A percentile compares a stretch with the other conserved stretches of the same genome.
These are phyloP conservation scores for Aspergillus incahuasiensis DNA, from an alignment of 495 filamentous ascomycete species.

Conservation along the genomic window DNA sequence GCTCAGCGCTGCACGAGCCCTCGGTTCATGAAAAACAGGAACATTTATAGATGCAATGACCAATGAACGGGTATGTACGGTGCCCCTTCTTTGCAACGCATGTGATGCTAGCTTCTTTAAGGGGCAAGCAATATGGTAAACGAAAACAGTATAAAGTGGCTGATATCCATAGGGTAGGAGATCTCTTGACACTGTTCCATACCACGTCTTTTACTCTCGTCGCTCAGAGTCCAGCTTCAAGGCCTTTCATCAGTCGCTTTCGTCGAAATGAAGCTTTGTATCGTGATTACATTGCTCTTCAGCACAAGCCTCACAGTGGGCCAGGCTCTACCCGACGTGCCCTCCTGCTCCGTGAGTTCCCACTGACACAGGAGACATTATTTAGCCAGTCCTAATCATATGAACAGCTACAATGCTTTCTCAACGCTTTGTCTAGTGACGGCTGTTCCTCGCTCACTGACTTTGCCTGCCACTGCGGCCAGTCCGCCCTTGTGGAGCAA, in stretches of 20 bases:
- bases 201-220: not conserved
- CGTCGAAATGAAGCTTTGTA: slow-evolving; percentile 38
- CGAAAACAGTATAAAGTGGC: not conserved
- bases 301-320: slow-evolving; percentile 34
- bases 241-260: not conserved
- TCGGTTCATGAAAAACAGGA: not conserved
- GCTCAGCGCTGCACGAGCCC: not conserved
- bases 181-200: not conserved
- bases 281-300: slow-evolving; percentile 30
- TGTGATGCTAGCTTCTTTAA: not conserved
- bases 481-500: slow-evolving; percentile 32
- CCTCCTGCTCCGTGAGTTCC: slow-evolving; percentile 39
- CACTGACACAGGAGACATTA: not conserved
- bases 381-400: not conserved
- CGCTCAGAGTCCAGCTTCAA: not conserved
- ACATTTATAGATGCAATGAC: not conserved
- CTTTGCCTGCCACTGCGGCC: slow-evolving; percentile 50
- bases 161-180: not conserved
- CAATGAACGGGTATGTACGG: not conserved
- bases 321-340: slow-evolving; percentile 36
- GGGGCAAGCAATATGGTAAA: not conserved
- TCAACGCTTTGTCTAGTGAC: slow-evolving; percentile 34
- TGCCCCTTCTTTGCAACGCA: not conserved
- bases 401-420: slow-evolving; percentile 40
- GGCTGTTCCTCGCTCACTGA: slow-evolving; percentile 42